Evolutionary conservation across 139 green algal species (phyloP).

Genomic region (Astrephomene gubernaculifera): DNA sequence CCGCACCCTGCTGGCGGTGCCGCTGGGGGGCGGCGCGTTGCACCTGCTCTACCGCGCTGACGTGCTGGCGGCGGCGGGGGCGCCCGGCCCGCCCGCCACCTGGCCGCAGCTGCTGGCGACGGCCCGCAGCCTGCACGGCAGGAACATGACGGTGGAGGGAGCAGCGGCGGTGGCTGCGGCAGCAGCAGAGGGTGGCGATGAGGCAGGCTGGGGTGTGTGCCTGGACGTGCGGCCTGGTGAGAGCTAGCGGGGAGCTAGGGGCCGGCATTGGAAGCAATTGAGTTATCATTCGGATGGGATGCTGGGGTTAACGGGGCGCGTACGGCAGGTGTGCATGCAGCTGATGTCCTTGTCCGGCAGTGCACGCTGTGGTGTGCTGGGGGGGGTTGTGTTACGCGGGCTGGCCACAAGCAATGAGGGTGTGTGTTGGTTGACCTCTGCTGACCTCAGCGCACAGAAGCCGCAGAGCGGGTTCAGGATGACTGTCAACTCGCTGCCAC

Average conservation of each 20-base stretch:
- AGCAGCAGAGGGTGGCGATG: not conserved
- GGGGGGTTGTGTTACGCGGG: not conserved
- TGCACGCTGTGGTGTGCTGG: not conserved
- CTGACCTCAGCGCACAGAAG: not conserved
- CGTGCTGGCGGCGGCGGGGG: not conserved
- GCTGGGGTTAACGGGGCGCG: no score
- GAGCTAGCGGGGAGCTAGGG: no score
- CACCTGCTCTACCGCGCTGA: slow-evolving; percentile 21
- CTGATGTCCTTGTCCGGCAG: no score
- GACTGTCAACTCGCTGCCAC: not conserved
- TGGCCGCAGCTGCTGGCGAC: slow-evolving; percentile 11
- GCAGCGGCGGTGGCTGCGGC: not conserved
- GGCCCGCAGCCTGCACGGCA: not conserved
- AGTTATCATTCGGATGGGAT: no score
- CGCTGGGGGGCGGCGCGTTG: not conserved
- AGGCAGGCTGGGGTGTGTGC: not conserved
- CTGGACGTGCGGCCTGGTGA: slow-evolving; percentile 16
- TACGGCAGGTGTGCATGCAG: no score
- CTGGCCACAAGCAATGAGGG: not conserved
- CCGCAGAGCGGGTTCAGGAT: not conserved
- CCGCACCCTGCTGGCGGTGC: not conserved
- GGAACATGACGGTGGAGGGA: not conserved
- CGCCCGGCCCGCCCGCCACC: not conserved
- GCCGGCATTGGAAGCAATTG: no score
- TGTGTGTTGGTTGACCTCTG: not conserved